A percentile compares a stretch with the other conserved stretches of the same genome.
Evolutionary conservation across 2,329 filamentous ascomycete species (phyloP).

Genomic region (Arthrinium phaeospermum): DNA sequence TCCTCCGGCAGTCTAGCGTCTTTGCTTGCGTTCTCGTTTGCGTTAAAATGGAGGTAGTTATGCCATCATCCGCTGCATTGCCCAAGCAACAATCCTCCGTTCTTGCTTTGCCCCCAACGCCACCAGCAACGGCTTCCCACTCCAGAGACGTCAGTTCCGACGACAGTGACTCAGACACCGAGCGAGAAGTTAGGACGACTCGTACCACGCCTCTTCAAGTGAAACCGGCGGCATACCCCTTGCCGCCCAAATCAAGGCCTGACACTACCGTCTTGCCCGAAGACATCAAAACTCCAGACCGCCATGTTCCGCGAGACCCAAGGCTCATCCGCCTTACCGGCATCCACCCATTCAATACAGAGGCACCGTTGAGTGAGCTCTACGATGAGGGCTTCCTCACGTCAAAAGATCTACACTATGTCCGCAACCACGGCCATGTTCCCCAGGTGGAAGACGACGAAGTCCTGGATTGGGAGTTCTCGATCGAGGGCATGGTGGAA

Average conservation of each 20-base stretch:
- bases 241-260: constrained; percentile 68
- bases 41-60: constrained; percentile 10
- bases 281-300: constrained; percentile 84
- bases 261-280: constrained; percentile 69
- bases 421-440: constrained; percentile 87
- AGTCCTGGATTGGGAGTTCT: constrained; percentile 80
- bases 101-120: constrained; percentile 10
- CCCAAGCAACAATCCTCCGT: background rate
- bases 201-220: constrained; percentile 28
- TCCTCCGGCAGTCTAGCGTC: background rate
- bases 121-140: constrained; percentile 17
- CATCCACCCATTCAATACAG: constrained; percentile 89
- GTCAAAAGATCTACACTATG: constrained; percentile 86
- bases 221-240: constrained; percentile 54
- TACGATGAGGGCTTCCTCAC: constrained; percentile 86
- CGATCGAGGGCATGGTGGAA: constrained; percentile 82
- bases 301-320: constrained; percentile 79
- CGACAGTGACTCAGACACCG: constrained; percentile 11
- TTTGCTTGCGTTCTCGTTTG: background rate
- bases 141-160: constrained; percentile 19
- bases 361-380: constrained; percentile 79
- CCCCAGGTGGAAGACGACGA: constrained; percentile 75
- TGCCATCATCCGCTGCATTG: background rate
- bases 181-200: background rate
- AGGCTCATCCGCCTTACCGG: constrained; percentile 87